Evolutionary conservation across 2,329 filamentous ascomycete genomes (phyloP), one percentile per base, ranked within the genome.

Genomic region (Alternaria atra): DNA sequence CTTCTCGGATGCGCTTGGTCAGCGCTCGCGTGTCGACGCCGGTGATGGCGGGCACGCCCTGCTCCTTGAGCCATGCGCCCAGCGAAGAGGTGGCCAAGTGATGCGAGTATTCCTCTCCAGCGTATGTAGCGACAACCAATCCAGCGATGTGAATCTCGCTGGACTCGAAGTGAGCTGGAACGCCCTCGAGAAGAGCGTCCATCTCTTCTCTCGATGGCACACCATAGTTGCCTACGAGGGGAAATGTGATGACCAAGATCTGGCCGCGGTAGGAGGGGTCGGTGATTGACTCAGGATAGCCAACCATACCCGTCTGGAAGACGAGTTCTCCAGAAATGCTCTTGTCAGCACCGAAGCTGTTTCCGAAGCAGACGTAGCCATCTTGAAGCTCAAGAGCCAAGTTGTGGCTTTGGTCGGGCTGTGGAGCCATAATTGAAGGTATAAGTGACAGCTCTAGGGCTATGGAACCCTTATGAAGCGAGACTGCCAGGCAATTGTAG

Each of bases 301-400:
- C 95, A 72, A 98, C 95, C 94, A 98, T 97, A 81, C 95, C 95
- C 60, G 95, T 99, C 86, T 98, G 94, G 84, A 99, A 99, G 82
- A 99, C 95, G 79, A 99, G 86, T 85, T 99, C 95, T 80, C 95
- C 95, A 69, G 94, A 91, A 75, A 96, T 89, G 83, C 92, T 97
- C 87, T 94, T 97, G 76, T 92, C 86, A 66, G 94, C 94, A 81
- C 95, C 95, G 79, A 99, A 99, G 86, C 93, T 97, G 84, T 92
- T 93, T 72, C 95, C 95, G 79, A 96, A 92, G 85, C 93, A 97
- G 77, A 93, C 87, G 60, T 90, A 89, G 81, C 94, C 93, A 84
- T 98, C 94, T 80, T 95, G 87, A 70, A 99, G 90, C 85, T 99
- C 94, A 70, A 99, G 90, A 79, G 91, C 91, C 83, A 96, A 86